Evolutionary conservation across 2,329 filamentous ascomycete genomes (phyloP).

Genomic region (Aspergillus persii): DNA sequence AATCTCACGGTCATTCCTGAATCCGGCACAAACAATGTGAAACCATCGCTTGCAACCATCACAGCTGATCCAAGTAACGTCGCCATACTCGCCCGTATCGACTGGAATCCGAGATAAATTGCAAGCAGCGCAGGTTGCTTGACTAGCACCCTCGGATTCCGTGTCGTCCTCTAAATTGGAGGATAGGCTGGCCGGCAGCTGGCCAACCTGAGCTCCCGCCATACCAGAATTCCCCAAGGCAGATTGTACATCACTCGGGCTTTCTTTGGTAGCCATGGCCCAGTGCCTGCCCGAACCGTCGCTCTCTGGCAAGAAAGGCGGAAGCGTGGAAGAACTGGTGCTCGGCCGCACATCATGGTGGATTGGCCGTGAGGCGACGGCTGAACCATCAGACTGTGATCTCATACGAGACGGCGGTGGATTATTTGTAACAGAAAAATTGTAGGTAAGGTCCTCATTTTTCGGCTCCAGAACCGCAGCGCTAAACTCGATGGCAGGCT

Average conservation of each 20-base stretch:
- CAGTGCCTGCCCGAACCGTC: slow-evolving; percentile 15
- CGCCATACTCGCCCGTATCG: slow-evolving; percentile 53
- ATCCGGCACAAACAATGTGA: slow-evolving; percentile 65
- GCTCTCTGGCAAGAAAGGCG: slow-evolving; percentile 29
- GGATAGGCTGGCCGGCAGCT: slow-evolving; percentile 15
- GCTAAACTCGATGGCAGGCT: slow-evolving; percentile 21
- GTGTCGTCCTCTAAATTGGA: slow-evolving; percentile 31
- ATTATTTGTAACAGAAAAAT: slow-evolving; percentile 16
- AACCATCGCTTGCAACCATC: slow-evolving; percentile 69
- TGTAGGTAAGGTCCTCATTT: slow-evolving; percentile 17
- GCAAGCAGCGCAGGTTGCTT: slow-evolving; percentile 57
- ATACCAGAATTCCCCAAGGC: slow-evolving; percentile 7
- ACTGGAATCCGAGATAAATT: slow-evolving; percentile 53
- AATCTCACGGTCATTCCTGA: slow-evolving; percentile 63
- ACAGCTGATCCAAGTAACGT: slow-evolving; percentile 63
- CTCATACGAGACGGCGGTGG: slow-evolving; percentile 37
- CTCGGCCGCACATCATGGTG: slow-evolving; percentile 38
- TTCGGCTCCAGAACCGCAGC: slow-evolving; percentile 15
- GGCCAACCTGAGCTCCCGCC: slow-evolving; percentile 1
- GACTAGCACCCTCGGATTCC: slow-evolving; percentile 29
- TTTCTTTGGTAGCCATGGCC: slow-evolving; percentile 8
- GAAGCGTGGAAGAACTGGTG: slow-evolving; percentile 37
- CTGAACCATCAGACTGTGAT: slow-evolving; percentile 44
- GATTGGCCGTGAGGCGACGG: slow-evolving; percentile 35
- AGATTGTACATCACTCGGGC: slow-evolving; percentile 11